Evolutionary conservation across 495 filamentous ascomycete genomes (phyloP), one percentile per base, ranked within the genome.

Genomic region (Massariosphaeria phaeospora): DNA sequence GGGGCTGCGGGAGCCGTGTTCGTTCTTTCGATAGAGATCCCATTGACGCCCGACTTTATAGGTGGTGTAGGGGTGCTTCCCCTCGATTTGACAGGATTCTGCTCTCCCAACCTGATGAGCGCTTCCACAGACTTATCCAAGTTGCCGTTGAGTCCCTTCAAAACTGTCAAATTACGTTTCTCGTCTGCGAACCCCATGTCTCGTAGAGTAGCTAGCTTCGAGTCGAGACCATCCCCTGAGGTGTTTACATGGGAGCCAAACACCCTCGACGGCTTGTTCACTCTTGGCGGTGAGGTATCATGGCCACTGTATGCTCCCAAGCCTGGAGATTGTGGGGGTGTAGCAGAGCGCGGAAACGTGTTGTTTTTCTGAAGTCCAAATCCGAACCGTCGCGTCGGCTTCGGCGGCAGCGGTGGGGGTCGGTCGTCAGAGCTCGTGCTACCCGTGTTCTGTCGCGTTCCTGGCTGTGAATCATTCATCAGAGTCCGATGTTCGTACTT

Each of bases 161-260:
- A 70, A 21, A 96, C 83, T 48, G 83, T 81, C 11, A 80, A 71
- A 59, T 94, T 97, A 39, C 85, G 79, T 54, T 82, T 83, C 30
- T 91, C 85, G 65, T 98, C 89, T 27, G 67, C 76, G 63, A 98
- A 98, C 0, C 93, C 93, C 93, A 97, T 96, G 48, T 95, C 89
- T 42, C 81, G 78, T 46, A 98, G 73, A 13, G 79, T 82, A 8
- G 79, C 78, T 64, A 98, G 71, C 69, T 96, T 95, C 4, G 74
- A 62, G 35, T 84, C 82, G 29, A 83, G 73, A 26, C 75, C 75
- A 26, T 82, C 81, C 33, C 75, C 76, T 27, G 78, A 74, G 35
- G 77, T 77, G 39, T 70, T 77, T 21, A 88, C 75, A 46, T 76
- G 83, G 9, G 80, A 81, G 13, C 86, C 87, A 64, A 88, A 84